Evolutionary conservation across 305 asterid genomes (phyloP).

Genomic region (Nicotiana rustica): DNA sequence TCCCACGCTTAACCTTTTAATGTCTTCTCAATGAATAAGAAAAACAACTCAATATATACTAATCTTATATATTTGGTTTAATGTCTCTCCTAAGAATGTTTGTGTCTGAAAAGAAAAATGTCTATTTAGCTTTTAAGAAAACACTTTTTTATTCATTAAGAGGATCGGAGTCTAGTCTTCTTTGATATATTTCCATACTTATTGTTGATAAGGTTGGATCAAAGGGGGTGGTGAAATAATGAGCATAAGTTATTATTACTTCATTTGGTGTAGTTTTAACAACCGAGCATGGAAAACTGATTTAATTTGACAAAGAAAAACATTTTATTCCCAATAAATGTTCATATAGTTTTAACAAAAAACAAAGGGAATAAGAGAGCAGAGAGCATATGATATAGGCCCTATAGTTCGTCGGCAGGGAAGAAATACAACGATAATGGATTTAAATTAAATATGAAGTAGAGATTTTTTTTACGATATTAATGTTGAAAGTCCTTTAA

Average conservation of each 20-base stretch:
- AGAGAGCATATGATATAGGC: not conserved
- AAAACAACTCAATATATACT: not conserved
- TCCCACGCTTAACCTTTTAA: not conserved
- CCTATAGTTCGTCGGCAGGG: constrained; percentile 1
- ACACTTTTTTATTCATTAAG: too few species aligned
- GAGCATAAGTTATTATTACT: too few species aligned
- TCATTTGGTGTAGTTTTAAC: too few species aligned
- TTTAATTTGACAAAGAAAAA: too few species aligned
- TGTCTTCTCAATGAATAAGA: not conserved
- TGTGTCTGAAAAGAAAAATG: not conserved
- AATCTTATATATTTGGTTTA: not conserved
- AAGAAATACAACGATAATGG: not conserved
- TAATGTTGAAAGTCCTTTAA: not conserved
- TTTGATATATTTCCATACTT: too few species aligned
- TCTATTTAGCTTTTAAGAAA: not conserved
- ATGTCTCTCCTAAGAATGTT: too few species aligned
- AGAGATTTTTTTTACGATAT: not conserved
- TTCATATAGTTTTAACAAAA: too few species aligned
- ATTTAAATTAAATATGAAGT: not conserved
- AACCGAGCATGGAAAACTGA: too few species aligned
- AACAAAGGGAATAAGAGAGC: not conserved
- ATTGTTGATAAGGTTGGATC: too few species aligned
- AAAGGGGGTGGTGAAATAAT: too few species aligned
- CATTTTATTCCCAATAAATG: too few species aligned
- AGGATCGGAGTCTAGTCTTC: too few species aligned